These are phyloP conservation scores for Xylariales sp. DNA, from an alignment of 2,329 filamentous ascomycete genomes.

Conservation along the genomic window DNA sequence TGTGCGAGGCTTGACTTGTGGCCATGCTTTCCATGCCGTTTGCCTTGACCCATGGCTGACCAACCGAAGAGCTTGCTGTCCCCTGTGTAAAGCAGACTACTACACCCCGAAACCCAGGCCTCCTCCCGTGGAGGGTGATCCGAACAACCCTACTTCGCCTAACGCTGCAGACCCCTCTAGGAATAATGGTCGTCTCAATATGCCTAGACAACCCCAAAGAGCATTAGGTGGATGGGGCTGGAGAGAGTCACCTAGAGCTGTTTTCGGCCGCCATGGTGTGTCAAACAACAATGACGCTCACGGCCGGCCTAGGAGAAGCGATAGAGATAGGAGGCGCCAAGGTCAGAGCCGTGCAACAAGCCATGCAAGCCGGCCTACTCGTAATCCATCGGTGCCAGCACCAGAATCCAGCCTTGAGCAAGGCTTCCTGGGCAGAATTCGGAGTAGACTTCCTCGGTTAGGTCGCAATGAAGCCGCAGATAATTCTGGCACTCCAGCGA, in stretches of 20 bases:
- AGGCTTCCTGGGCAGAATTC: slow-evolving; percentile 1
- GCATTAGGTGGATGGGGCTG: slow-evolving; percentile 31
- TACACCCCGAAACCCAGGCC: slow-evolving; percentile 88
- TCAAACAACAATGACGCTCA: slow-evolving; percentile 1
- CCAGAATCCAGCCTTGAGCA: not conserved
- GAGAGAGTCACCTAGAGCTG: slow-evolving; percentile 20
- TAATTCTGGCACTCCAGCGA: not conserved
- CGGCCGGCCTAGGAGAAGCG: slow-evolving; percentile 1
- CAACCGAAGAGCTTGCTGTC: slow-evolving; percentile 88
- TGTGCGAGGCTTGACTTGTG: slow-evolving; percentile 87
- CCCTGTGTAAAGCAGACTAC: slow-evolving; percentile 96
- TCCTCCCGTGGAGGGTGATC: slow-evolving; percentile 35
- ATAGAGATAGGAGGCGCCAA: slow-evolving; percentile 1
- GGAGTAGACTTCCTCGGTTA: slow-evolving; percentile 3
- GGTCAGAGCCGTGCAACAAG: slow-evolving; percentile 1
- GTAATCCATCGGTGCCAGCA: not conserved
- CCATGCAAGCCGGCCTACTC: not conserved
- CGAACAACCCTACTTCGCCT: slow-evolving; percentile 23
- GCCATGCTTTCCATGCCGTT: slow-evolving; percentile 95
- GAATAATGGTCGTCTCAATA: slow-evolving; percentile 41
- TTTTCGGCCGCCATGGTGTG: slow-evolving; percentile 6
- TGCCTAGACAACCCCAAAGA: slow-evolving; percentile 36
- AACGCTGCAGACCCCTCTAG: slow-evolving; percentile 25
- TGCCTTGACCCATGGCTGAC: slow-evolving; percentile 98
- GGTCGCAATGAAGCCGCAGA: not conserved